Evolutionary conservation across 2,329 filamentous ascomycete species (phyloP), one percentile per base, ranked within the genome.

Genomic region (Pyrenophora seminiperda): DNA sequence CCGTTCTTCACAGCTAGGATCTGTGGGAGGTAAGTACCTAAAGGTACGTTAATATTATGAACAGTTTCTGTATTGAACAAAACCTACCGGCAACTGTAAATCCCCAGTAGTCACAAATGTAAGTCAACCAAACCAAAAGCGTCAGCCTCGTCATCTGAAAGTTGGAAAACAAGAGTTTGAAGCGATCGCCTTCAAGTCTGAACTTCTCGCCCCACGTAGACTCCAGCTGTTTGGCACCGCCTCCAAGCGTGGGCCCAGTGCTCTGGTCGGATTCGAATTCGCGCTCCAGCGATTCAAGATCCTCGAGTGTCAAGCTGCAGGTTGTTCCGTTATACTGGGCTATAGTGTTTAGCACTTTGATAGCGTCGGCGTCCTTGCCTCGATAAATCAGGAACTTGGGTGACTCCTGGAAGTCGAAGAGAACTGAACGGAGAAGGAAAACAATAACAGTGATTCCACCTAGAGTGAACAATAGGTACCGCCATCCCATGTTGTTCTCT

Each of bases 351-450:
- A 79, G 62, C 1, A 77, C 76, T 20, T 65, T 62, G 36, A 84
- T 76, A 0, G 83, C 76, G 49, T 79, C 73, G 2, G 70, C 77
- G 41, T 86, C 83, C 18, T 76, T 67, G 7, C 82, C 82, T 10
- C 76, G 72, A 33, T 77, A 79, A 6, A 86, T 71, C 5, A 83
- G 73, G 56, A 81, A 85, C 59, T 86, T 86, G 0, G 83, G 83
- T 2, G 82, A 84, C 58, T 86, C 83, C 52, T 76, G 77, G 38
- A 86, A 79, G 4, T 74, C 72, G 58, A 86, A 79, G 30, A 85
- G 62, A 1, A 80, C 77, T 30, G 84, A 75, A 15, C 83, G 80
- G 1, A 80, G 60, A 36, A 84, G 63, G 34, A 82, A 84, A 10
- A 78, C 66, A 10, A 69, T 46, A 1, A 77, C 54, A 0, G 75